phyloP scores from a whole-genome alignment of 1,139 yeast species.

The Yamadazyma membranifaciens region DNA sequence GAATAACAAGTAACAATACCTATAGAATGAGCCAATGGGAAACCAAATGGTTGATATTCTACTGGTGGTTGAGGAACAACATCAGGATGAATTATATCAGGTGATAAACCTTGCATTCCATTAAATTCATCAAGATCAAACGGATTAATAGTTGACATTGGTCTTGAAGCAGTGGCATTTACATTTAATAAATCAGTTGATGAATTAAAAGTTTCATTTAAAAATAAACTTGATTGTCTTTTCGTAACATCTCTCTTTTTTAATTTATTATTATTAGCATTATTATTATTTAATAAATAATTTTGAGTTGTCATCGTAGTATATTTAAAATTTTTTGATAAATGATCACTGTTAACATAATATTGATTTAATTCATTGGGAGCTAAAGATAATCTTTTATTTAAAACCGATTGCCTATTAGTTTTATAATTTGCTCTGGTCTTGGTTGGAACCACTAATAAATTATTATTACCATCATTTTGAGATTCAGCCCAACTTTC shows the following conservation, averaged over 20 bases:
- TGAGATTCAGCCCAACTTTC: constrained; percentile 73
- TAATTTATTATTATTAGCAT: constrained; percentile 11
- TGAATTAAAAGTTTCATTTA: constrained; percentile 32
- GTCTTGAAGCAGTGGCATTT: constrained; percentile 18
- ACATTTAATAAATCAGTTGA: constrained; percentile 33
- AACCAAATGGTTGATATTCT: constrained; percentile 83
- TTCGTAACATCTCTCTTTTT: constrained; percentile 4
- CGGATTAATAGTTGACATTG: constrained; percentile 35
- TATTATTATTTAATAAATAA: constrained; percentile 26
- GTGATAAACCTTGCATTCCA: constrained; percentile 53
- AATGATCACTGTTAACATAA: constrained; percentile 33
- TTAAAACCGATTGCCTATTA: constrained; percentile 47
- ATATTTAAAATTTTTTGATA: constrained; percentile 46
- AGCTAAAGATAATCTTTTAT: constrained; percentile 38
- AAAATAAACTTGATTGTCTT: constrained; percentile 23
- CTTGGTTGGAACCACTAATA: constrained; percentile 50
- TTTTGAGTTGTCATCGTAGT: constrained; percentile 61
- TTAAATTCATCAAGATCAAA: constrained; percentile 42
- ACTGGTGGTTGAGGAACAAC: constrained; percentile 86
- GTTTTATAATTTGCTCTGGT: constrained; percentile 51
- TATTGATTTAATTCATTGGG: constrained; percentile 43
- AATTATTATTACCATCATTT: constrained; percentile 37
- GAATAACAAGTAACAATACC: constrained; percentile 92
- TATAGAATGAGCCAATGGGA: constrained; percentile 82
- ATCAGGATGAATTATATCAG: constrained; percentile 71